Conservation (phyloP, 169 alveolate genomes). For the Eimeria praecox region DNA sequence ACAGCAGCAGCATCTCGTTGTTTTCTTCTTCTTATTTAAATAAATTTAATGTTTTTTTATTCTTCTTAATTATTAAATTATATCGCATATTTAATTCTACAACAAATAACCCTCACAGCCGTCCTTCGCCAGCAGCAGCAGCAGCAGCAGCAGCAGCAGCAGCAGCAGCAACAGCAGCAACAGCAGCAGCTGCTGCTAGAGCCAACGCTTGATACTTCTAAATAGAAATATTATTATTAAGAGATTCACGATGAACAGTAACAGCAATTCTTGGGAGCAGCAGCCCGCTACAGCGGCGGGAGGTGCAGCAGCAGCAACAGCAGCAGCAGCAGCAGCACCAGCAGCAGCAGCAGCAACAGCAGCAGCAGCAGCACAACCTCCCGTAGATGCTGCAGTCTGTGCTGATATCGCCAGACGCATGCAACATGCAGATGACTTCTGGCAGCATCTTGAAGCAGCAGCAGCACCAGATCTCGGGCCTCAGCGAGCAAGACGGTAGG, state of each 20-base stretch:
- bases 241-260: neutral
- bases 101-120: no score
- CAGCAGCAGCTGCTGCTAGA: neutral
- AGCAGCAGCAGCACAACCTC: neutral
- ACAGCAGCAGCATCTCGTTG: neutral
- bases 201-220: neutral
- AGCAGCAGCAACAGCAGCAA: constrained; percentile 4
- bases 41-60: neutral
- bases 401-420: constrained; percentile 35
- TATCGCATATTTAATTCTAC: neutral
- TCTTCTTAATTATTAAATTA: neutral
- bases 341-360: neutral
- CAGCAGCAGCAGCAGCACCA: constrained; percentile 8
- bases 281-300: constrained; percentile 14
- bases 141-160: constrained; percentile 33
- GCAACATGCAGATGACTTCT: constrained; percentile 27
- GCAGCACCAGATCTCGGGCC: constrained; percentile 64
- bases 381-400: neutral
- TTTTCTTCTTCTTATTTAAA: neutral
- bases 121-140: neutral
- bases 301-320: neutral
- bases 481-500: constrained; percentile 40
- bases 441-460: constrained; percentile 58
- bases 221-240: neutral
- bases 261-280: constrained; percentile 41